These are phyloP conservation scores for Hortiboletus rubellus DNA, from an alignment of 1,284 basidiomycete species.

Conservation along the genomic window DNA sequence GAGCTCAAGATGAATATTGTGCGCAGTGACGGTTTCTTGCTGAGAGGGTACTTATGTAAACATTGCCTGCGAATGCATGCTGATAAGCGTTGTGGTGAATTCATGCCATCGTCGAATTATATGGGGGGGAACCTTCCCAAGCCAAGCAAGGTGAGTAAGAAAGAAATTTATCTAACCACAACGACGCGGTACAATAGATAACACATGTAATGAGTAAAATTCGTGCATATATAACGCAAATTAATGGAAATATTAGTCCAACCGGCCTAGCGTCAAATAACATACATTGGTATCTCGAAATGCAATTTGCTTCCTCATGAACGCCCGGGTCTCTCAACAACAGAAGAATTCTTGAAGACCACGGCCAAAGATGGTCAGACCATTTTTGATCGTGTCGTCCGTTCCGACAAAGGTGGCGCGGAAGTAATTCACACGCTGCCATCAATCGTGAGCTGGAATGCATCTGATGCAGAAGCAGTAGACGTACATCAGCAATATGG, in stretches of 20 bases:
- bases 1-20: too few species aligned
- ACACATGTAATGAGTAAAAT: neutral
- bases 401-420: conserved; percentile 35
- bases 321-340: conserved; percentile 4
- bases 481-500: conserved; percentile 32
- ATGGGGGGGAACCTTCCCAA: too few species aligned
- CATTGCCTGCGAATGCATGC: too few species aligned
- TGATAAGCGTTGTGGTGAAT: too few species aligned
- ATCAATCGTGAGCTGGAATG: neutral
- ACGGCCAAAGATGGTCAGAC: conserved; percentile 29
- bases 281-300: neutral
- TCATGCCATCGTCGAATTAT: too few species aligned
- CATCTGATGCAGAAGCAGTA: neutral
- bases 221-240: neutral
- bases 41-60: too few species aligned
- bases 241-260: neutral
- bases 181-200: neutral
- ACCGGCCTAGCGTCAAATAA: neutral
- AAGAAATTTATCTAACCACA: neutral
- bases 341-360: conserved; percentile 32
- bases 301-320: too few species aligned
- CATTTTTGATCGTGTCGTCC: conserved; percentile 34
- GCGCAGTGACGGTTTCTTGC: too few species aligned
- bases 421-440: conserved; percentile 34
- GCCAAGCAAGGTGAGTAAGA: neutral